Percentiles rank a stretch among this genome's conserved stretches.
Conservation (phyloP, 2,329 filamentous ascomycete species). For the Stachybotrys echinatus region DNA sequence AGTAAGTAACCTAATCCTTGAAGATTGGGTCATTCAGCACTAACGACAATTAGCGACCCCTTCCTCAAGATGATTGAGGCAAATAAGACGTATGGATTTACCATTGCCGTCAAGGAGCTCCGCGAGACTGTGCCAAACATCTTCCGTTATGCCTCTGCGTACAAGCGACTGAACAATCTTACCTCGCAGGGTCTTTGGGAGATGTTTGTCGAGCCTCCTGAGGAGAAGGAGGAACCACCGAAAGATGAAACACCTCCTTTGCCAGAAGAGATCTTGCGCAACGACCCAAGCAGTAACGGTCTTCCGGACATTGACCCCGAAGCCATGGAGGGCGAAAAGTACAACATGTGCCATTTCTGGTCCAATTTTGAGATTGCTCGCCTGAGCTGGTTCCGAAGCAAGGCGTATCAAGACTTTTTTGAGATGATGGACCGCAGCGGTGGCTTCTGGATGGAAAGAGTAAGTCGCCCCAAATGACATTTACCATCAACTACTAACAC, state of each 20-base stretch:
- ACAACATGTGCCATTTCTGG: slow-evolving; percentile 99
- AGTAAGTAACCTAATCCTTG: slow-evolving; percentile 61
- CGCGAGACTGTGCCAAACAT: slow-evolving; percentile 98
- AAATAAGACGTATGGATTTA: slow-evolving; percentile 99
- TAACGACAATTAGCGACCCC: slow-evolving; percentile 61
- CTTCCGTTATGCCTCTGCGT: slow-evolving; percentile 97
- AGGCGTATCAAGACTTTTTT: slow-evolving; percentile 97
- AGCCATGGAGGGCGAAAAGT: slow-evolving; percentile 93
- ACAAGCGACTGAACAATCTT: slow-evolving; percentile 87
- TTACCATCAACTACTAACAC: slow-evolving; percentile 15
- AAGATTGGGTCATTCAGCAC: neutral
- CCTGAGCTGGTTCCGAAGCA: slow-evolving; percentile 93
- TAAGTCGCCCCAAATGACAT: slow-evolving; percentile 35
- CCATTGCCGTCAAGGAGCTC: slow-evolving; percentile 96
- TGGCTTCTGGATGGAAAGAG: slow-evolving; percentile 98
- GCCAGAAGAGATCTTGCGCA: slow-evolving; percentile 75
- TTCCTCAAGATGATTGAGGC: slow-evolving; percentile 90
- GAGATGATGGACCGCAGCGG: slow-evolving; percentile 98
- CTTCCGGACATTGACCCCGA: slow-evolving; percentile 84
- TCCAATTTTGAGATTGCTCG: slow-evolving; percentile 98
- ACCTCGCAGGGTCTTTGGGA: slow-evolving; percentile 94
- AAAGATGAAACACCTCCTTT: slow-evolving; percentile 62
- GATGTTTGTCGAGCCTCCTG: slow-evolving; percentile 85
- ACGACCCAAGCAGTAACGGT: slow-evolving; percentile 64
- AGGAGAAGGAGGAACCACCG: slow-evolving; percentile 56